Base-by-base conservation (phyloP, 345 rosid species). In the Gossypium sturtianum region DNA sequence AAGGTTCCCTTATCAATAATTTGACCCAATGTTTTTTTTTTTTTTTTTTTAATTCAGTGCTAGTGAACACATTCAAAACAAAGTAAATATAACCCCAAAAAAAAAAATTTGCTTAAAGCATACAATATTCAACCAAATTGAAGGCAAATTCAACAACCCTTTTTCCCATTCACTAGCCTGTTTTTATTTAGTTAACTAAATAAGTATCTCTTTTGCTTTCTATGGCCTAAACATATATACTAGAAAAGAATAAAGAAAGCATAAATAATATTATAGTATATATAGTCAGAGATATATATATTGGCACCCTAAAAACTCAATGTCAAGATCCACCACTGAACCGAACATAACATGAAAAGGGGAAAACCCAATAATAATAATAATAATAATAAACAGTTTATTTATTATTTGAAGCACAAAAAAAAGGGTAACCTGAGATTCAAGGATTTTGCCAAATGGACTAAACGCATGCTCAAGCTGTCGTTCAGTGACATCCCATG, bases 391-490 rank as follows among this genome's bases (percentile, higher is more conserved):
- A 45, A 52, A 9, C 12, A 57, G 6, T 25, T 20, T 27, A 2
- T 13, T 49, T 73, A 23, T 3, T 52, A 45, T 13, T 62, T 62
- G 38, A 59, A 23, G 25, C 41, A 4, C 38, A 59, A 16, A 57
- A 53, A 66, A 15, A 72, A 17, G n/a, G 34, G 58, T 38, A 20
- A 93, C 99, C 99, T 95, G 97, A 80, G 87, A 84, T 80, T 91
- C 96, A 60, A 90, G 71, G 54, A 95, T 86, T 77, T 91, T 93
- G 7, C 99, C 99, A 78, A 88, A 95, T 41, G 94, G 98, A 72
- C 77, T 77, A 81, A 95, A 95, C 58, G 90, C 86, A 60, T 82
- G 80, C 84, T 95, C 89, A 76, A 95, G 97, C 81, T 95, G 93
- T 52, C 97, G 89, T 75, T 91, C 97, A 22, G 88, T 82, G 73